These are phyloP conservation scores for Ganoderma boninense DNA, from an alignment of 1,284 basidiomycete genomes.

Conservation along the genomic window DNA sequence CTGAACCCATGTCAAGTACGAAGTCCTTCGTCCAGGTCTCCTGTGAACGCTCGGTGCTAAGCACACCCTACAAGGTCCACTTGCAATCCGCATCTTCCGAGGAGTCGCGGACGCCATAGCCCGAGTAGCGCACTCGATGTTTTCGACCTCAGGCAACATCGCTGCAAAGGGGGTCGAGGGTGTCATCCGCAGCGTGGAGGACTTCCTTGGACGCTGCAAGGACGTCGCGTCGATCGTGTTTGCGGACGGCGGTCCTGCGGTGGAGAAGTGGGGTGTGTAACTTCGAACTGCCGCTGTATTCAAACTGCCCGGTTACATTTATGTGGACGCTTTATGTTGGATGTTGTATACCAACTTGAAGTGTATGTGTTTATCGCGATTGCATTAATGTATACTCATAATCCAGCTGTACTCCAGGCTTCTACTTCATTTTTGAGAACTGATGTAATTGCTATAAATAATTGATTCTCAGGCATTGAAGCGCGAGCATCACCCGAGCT, in stretches of 20 bases:
- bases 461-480: no score
- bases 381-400: no score
- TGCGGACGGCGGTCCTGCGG: background rate
- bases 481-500: no score
- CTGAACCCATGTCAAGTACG: slow-evolving; percentile 1
- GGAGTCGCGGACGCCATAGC: background rate
- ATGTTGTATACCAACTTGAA: no score
- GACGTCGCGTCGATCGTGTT: background rate
- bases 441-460: no score
- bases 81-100: background rate
- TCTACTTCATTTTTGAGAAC: no score
- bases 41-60: background rate
- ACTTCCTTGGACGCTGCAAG: background rate
- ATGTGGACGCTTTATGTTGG: no score
- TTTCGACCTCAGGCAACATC: background rate
- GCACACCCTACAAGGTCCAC: background rate
- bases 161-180: background rate
- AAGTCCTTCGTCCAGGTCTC: background rate
- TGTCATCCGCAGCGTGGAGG: background rate
- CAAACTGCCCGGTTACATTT: no score
- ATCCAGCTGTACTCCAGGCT: slow-evolving; percentile 4
- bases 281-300: background rate
- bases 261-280: background rate
- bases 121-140: background rate
- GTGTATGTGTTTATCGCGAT: background rate